Percentiles rank a stretch among this genome's conserved stretches.
phyloP scores from a whole-genome alignment of 176 grass and related monocot genomes.

The Cocos nucifera region DNA sequence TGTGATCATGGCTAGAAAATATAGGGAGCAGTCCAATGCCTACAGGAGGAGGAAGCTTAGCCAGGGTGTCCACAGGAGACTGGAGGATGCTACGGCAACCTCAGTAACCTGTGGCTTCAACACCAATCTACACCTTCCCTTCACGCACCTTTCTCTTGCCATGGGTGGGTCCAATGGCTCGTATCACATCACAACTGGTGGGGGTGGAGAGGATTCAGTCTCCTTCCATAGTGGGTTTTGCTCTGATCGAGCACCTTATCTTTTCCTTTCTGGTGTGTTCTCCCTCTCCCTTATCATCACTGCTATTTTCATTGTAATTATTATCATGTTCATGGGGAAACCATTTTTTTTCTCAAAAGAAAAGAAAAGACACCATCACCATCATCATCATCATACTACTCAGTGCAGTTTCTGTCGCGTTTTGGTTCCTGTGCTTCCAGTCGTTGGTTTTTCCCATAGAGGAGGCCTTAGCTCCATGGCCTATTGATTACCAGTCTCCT shows the following conservation, averaged over 20 bases:
- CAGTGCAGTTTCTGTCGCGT: no score
- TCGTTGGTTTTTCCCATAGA: background rate
- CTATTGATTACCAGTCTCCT: background rate
- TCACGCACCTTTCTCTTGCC: slow-evolving; percentile 3
- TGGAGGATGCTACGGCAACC: background rate
- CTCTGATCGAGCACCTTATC: no score
- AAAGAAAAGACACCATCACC: no score
- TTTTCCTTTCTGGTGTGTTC: no score
- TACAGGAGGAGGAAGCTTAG: slow-evolving; percentile 52
- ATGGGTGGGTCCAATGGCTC: background rate
- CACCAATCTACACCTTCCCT: background rate
- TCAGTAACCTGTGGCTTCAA: background rate
- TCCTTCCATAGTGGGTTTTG: no score
- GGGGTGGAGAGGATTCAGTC: no score
- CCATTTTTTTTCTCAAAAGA: no score
- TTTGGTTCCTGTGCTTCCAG: background rate
- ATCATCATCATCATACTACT: no score
- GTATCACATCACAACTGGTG: background rate
- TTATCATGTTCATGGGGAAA: no score
- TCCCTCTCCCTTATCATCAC: no score
- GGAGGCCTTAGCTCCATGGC: background rate
- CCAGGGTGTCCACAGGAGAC: background rate
- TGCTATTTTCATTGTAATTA: no score
- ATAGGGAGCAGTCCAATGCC: slow-evolving; percentile 55
- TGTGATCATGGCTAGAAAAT: slow-evolving; percentile 72